These are phyloP conservation scores for Nakaseomyces delphensis DNA, from an alignment of 1,139 yeast species.

Conservation along the genomic window DNA sequence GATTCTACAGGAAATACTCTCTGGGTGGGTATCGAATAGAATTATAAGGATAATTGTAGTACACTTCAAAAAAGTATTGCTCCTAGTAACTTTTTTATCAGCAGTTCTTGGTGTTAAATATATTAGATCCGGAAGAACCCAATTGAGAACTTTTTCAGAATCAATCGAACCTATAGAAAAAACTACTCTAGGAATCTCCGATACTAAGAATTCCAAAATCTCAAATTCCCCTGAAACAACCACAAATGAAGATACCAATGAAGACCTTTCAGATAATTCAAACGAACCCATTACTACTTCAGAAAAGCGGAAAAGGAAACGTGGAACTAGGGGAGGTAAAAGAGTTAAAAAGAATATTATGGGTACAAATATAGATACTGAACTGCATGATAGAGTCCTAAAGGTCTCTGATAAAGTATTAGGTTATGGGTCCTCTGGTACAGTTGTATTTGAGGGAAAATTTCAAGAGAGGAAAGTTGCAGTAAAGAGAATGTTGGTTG, in stretches of 20 bases:
- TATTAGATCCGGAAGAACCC: neutral
- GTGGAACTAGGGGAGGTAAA: conserved; percentile 84
- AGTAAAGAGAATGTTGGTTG: conserved; percentile 84
- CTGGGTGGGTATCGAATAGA: conserved; percentile 4
- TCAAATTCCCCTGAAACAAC: neutral
- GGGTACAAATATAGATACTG: conserved; percentile 18
- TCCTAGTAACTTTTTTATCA: neutral
- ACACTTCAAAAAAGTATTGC: neutral
- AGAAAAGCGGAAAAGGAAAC: conserved; percentile 49
- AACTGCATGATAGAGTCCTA: conserved; percentile 38
- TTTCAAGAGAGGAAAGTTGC: conserved; percentile 94
- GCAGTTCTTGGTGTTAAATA: neutral
- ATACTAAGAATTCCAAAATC: neutral
- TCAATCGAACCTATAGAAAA: neutral
- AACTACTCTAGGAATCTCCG: neutral
- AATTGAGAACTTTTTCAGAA: neutral
- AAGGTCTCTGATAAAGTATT: conserved; percentile 62
- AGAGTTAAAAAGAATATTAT: conserved; percentile 29
- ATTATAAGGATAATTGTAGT: neutral
- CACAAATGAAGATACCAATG: neutral
- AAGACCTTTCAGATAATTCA: neutral
- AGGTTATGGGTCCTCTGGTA: conserved; percentile 96
- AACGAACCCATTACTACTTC: neutral
- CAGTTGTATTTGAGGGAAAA: conserved; percentile 82
- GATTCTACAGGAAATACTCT: neutral